These are phyloP conservation scores for Globisporangium rhizosaccharum DNA, from an alignment of 352 stramenopile species.

Conservation along the genomic window DNA sequence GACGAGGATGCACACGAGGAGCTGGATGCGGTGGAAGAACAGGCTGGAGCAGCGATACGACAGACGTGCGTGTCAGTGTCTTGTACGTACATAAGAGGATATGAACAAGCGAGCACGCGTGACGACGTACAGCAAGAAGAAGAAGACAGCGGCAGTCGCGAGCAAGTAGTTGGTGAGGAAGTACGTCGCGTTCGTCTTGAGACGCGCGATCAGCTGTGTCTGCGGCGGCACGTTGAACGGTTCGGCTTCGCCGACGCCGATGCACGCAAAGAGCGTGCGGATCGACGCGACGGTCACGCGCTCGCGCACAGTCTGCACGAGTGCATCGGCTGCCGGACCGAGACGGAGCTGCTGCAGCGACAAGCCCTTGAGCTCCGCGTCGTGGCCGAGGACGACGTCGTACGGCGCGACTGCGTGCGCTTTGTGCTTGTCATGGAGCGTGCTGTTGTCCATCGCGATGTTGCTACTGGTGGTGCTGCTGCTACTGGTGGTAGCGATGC, in stretches of 20 bases:
- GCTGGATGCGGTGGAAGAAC: slow-evolving; percentile 69
- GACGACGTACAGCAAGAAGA: slow-evolving; percentile 5
- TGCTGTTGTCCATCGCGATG: slow-evolving; percentile 14
- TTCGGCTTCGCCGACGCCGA: slow-evolving; percentile 51
- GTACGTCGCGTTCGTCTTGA: slow-evolving; percentile 65
- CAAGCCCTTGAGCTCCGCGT: slow-evolving; percentile 7
- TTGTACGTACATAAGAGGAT: neutral
- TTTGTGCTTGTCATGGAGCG: slow-evolving; percentile 9
- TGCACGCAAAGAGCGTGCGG: slow-evolving; percentile 57
- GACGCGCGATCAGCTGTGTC: slow-evolving; percentile 37
- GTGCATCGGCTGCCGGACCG: slow-evolving; percentile 20
- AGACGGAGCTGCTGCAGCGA: slow-evolving; percentile 22
- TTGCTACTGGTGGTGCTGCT: too few relatives aligned
- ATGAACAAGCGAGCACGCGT: neutral
- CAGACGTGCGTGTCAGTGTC: neutral
- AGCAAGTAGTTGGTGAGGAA: slow-evolving; percentile 74
- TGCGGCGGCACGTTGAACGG: slow-evolving; percentile 55
- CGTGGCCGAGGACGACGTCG: slow-evolving; percentile 5
- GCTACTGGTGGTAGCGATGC: too few relatives aligned
- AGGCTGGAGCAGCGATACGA: slow-evolving; percentile 20
- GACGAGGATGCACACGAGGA: slow-evolving; percentile 57
- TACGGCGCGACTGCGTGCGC: neutral
- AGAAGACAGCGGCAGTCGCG: slow-evolving; percentile 6
- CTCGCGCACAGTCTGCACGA: slow-evolving; percentile 35
- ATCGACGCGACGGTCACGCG: slow-evolving; percentile 40